Evolutionary conservation across 2,329 filamentous ascomycete genomes (phyloP), one percentile per base, ranked within the genome.

Genomic region (Trichoderma sp.): DNA sequence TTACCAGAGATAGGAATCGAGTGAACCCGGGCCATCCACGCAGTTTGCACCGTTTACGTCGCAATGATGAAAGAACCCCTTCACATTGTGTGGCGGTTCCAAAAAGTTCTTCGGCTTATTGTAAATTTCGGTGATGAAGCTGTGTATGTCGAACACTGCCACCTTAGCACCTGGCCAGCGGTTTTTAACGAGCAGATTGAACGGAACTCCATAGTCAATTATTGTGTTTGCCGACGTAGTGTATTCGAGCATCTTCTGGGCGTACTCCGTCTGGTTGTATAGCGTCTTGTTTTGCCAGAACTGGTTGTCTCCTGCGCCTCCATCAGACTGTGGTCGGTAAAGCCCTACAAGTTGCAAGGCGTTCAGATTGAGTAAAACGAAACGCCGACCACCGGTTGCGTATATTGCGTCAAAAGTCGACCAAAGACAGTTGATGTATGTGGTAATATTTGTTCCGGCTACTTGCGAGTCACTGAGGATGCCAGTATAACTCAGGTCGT

Each of bases 351-450:
- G 81, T 64, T 94, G 84, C 62, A 95, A 82, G 0, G 93, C 92
- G 0, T 86, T 88, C 14, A 87, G 80, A 77, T 94, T 94, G 81
- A 93, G 84, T 14, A 95, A 82, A 3, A 94, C 90, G 73, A 95
- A 94, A 73, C 89, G 89, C 14, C 92, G 85, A 0, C 85, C 93
- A 5, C 92, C 92, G 47, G 86, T 84, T 34, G 83, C 80, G 81
- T 95, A 93, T 0, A 95, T 82, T 7, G 78, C 78, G 74, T 91
- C 88, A 66, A 94, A 86, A 1, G 87, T 84, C 4, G 83, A 78
- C 83, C 90, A 94, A 1, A 93, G 83, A 77, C 93, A 95, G 74
- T 91, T 86, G 6, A 90, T 84, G 76, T 91, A 94, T 76, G 90
- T 86, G 1, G 85, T 83, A 7, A 94, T 85, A 2, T 87, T 90